Conservation (phyloP, 108 stramenopile species). For the Conticribra guillardii region DNA sequence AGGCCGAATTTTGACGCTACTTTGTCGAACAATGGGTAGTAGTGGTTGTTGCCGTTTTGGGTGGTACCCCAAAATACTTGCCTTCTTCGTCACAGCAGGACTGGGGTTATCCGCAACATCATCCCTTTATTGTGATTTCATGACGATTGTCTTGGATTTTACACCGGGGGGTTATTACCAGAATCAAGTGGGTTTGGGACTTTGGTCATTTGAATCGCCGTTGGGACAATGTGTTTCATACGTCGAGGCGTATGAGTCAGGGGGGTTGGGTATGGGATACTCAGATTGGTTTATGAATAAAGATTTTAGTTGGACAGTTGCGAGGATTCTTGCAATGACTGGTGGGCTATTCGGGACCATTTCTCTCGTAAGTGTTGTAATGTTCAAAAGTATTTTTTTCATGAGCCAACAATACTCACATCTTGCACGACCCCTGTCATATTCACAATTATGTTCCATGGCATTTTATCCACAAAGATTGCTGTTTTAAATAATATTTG, state of each 20-base stretch:
- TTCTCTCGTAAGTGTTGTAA: conserved; percentile 9
- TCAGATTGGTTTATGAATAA: conserved; percentile 15
- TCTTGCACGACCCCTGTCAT: neutral
- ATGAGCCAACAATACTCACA: no score
- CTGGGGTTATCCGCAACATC: conserved; percentile 10
- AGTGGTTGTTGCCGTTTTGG: conserved; percentile 7
- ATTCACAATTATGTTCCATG: neutral
- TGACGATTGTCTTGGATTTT: conserved; percentile 11
- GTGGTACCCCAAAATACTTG: conserved; percentile 26
- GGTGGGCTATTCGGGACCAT: conserved; percentile 12
- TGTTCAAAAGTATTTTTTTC: neutral
- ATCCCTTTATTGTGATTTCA: conserved; percentile 20
- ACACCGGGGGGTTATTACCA: conserved; percentile 7
- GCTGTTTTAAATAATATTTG: conserved; percentile 17
- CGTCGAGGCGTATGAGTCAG: conserved; percentile 4
- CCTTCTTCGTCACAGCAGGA: conserved; percentile 13
- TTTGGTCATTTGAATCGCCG: conserved; percentile 10
- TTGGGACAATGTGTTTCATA: conserved; percentile 13
- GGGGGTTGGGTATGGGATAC: conserved; percentile 11
- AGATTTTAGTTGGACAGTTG: conserved; percentile 16
- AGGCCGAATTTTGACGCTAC: no score
- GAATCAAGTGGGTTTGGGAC: conserved; percentile 8
- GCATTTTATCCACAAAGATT: conserved; percentile 1
- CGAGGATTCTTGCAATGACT: conserved; percentile 19
- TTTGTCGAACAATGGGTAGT: neutral